phyloP scores from a whole-genome alignment of 2,329 filamentous ascomycete genomes.

The Sporothrix globosa region DNA sequence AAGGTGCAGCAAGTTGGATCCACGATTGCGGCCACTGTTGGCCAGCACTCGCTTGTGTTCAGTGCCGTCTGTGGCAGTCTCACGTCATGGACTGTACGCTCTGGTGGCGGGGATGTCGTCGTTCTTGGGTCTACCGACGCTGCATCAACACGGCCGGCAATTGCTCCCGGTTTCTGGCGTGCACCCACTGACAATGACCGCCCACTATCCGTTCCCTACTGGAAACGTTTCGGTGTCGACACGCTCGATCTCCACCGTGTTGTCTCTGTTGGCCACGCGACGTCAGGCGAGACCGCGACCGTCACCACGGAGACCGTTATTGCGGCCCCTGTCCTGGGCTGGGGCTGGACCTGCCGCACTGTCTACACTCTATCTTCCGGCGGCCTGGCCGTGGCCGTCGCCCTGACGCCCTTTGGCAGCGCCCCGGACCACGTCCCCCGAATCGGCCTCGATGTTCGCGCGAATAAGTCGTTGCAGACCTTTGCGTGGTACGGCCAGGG shows the following conservation, averaged over 20 bases:
- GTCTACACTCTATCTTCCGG: constrained; percentile 46
- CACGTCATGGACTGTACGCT: constrained; percentile 49
- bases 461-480: constrained; percentile 51
- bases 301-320: constrained; percentile 54
- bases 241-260: constrained; percentile 48
- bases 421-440: constrained; percentile 61
- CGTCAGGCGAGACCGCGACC: constrained; percentile 39
- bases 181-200: constrained; percentile 68
- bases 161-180: constrained; percentile 61
- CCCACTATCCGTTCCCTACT: constrained; percentile 58
- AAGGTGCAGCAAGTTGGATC: constrained; percentile 35
- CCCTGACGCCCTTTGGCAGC: constrained; percentile 51
- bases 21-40: constrained; percentile 39
- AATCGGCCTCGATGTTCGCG: constrained; percentile 61
- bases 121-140: constrained; percentile 32
- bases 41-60: constrained; percentile 41
- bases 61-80: constrained; percentile 47
- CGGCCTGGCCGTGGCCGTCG: constrained; percentile 54
- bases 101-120: constrained; percentile 17
- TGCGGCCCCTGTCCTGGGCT: constrained; percentile 63
- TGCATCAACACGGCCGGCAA: constrained; percentile 39
- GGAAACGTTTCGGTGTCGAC: constrained; percentile 58
- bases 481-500: constrained; percentile 66
- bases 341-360: constrained; percentile 54
- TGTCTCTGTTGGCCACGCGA: constrained; percentile 12